These are phyloP conservation scores for Fusarium oligoseptatum DNA, from an alignment of 2,329 filamentous ascomycete genomes.

Conservation along the genomic window DNA sequence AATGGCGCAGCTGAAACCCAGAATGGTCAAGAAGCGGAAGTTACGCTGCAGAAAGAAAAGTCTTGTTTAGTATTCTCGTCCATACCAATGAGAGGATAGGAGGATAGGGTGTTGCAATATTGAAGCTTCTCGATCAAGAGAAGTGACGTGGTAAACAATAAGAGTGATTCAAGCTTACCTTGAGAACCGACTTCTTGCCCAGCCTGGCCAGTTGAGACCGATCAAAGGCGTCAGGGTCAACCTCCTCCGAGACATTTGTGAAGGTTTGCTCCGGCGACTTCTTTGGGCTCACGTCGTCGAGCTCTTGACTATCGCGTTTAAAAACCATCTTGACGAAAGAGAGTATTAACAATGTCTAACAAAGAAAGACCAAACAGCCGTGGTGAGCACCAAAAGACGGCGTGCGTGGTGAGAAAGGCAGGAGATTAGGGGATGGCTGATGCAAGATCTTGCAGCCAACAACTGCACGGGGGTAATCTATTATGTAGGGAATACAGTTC, in stretches of 20 bases:
- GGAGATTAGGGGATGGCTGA: conserved; percentile 9
- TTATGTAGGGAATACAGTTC: conserved; percentile 11
- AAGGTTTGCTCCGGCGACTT: conserved; percentile 24
- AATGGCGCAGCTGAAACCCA: conserved; percentile 46
- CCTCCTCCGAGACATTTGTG: conserved; percentile 2
- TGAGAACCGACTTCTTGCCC: conserved; percentile 42
- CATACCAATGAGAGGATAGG: not conserved
- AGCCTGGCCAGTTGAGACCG: conserved; percentile 39
- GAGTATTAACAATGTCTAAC: not conserved
- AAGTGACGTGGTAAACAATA: not conserved
- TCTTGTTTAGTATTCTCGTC: not conserved
- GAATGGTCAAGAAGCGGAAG: conserved; percentile 44
- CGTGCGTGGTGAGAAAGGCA: not conserved
- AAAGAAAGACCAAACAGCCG: not conserved
- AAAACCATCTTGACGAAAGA: not conserved
- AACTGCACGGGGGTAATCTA: conserved; percentile 4
- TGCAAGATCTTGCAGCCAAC: conserved; percentile 5
- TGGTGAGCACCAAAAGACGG: not conserved
- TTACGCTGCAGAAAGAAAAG: conserved; percentile 27
- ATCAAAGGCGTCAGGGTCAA: conserved; percentile 40
- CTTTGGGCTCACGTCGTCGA: conserved; percentile 24
- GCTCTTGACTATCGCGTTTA: conserved; percentile 2
- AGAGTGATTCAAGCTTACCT: conserved; percentile 17
- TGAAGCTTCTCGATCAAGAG: not conserved
- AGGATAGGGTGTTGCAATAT: not conserved